Base-by-base conservation (phyloP, 2,329 filamentous ascomycete genomes). In the Aspergillus transmontanensis region DNA sequence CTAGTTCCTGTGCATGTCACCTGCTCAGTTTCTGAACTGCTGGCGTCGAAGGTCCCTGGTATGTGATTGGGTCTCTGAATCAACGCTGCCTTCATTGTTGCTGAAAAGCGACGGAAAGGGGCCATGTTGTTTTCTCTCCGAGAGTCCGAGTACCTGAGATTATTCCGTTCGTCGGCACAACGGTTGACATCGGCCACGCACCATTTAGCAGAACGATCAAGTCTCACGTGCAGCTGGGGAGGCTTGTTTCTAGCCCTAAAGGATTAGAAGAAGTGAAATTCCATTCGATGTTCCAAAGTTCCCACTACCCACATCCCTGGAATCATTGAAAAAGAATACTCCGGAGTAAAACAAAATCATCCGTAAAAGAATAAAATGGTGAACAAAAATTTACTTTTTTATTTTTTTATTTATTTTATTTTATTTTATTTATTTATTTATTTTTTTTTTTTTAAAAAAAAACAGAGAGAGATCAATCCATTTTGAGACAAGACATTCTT, bases 141-240 rank as follows among this genome's bases (percentile, higher is more conserved):
- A 26, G 23, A 26, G 23, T 26, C 23, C 23, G 39, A 55, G 50
- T 32, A 23, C 36, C 32, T 30, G 23, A 5, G 19, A 21, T 39
- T 41, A 19, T 46, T 59, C 63, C 63, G 63, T 36, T 64, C 53
- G 45, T 62, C 63, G 63, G 63, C 56, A 59, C 48, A 55, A 59
- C 30, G 55, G 36, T 57, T 62, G 60, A 54, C 56, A 28, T 58
- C 60, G 55, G 46, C 54, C 46, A 62, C 55, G 28, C 21, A 53
- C 50, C 16, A 54, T 39, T 36, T 21, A 28, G 45, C 23, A 53
- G 21, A 57, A 53, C 0, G 45, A 30, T 21, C 50, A 51, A 55
- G 61, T 36, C 54, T 64, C 63, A 63, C 63, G 63, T 63, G 63
- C 53, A 36, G 34, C 34, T 36, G 34, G 14, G 1, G 34, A 43